These are phyloP conservation scores for Nemophila menziesii DNA, from an alignment of 257 asterid genomes.

Conservation along the genomic window DNA sequence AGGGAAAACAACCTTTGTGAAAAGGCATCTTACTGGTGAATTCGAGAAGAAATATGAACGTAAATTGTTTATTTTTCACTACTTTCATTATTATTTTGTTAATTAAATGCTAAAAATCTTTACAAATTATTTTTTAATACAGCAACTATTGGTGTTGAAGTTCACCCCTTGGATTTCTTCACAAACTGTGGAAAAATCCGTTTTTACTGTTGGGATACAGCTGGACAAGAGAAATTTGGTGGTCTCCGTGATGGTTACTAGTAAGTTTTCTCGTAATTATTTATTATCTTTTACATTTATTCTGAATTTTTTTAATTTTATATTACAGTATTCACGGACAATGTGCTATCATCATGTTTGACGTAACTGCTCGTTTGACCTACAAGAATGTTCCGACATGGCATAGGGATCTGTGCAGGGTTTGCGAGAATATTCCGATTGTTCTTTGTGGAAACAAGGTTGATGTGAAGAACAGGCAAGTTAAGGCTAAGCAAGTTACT, in stretches of 20 bases:
- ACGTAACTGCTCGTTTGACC: slow-evolving; percentile 47
- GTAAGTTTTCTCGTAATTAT: not conserved
- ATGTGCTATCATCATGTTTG: slow-evolving; percentile 18
- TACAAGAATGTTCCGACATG: too few relatives aligned
- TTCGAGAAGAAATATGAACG: slow-evolving; percentile 1
- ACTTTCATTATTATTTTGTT: not conserved
- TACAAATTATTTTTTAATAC: too few relatives aligned
- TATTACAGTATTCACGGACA: not conserved
- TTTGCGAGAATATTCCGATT: not conserved
- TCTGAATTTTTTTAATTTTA: not conserved
- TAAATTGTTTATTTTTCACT: not conserved
- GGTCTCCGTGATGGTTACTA: not conserved
- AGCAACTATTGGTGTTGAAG: not conserved
- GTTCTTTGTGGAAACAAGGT: not conserved
- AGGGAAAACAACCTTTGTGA: slow-evolving; percentile 1
- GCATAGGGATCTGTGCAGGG: slow-evolving; percentile 21
- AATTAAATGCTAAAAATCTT: too few relatives aligned
- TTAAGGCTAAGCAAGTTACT: not conserved
- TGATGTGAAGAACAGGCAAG: not conserved
- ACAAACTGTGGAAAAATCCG: not conserved
- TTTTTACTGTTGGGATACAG: not conserved
- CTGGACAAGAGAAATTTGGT: too few relatives aligned
- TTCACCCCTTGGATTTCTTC: not conserved
- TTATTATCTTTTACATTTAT: not conserved
- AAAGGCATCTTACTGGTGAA: too few relatives aligned